A percentile compares a stretch with the other conserved stretches of the same genome.
These are phyloP conservation scores for Leccinum rimulosum DNA, from an alignment of 768 basidiomycete genomes.

Conservation along the genomic window DNA sequence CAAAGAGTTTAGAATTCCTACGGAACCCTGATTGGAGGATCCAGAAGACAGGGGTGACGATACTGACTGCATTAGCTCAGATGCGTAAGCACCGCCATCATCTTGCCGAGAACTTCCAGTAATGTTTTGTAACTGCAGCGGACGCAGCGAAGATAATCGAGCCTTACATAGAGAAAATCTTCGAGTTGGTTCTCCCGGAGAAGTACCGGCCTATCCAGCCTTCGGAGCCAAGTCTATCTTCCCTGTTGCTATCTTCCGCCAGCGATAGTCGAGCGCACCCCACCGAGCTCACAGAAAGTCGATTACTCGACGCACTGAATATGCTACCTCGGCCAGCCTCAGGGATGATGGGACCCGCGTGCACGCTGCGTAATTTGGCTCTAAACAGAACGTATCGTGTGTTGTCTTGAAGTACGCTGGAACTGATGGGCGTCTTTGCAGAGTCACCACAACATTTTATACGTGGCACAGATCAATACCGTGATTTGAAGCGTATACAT, in stretches of 20 bases:
- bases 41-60: conserved; percentile 24
- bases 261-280: background rate
- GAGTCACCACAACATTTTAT: background rate
- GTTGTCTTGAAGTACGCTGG: background rate
- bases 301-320: background rate
- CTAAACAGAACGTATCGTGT: background rate
- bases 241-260: background rate
- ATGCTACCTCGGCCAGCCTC: conserved; percentile 8
- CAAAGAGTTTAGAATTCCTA: conserved; percentile 9
- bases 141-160: background rate
- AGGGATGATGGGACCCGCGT: conserved; percentile 15
- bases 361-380: background rate
- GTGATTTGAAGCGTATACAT: background rate
- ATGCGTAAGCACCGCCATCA: conserved; percentile 9
- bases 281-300: background rate
- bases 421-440: background rate
- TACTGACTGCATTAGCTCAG: conserved; percentile 21
- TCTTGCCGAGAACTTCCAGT: background rate
- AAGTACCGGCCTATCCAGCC: background rate
- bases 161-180: background rate
- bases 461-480: background rate
- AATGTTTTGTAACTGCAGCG: background rate
- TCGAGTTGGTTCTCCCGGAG: background rate
- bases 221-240: background rate
- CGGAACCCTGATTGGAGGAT: conserved; percentile 8